phyloP scores from a whole-genome alignment of 2,329 filamentous ascomycete genomes.

The Arthrobotrys conoides region DNA sequence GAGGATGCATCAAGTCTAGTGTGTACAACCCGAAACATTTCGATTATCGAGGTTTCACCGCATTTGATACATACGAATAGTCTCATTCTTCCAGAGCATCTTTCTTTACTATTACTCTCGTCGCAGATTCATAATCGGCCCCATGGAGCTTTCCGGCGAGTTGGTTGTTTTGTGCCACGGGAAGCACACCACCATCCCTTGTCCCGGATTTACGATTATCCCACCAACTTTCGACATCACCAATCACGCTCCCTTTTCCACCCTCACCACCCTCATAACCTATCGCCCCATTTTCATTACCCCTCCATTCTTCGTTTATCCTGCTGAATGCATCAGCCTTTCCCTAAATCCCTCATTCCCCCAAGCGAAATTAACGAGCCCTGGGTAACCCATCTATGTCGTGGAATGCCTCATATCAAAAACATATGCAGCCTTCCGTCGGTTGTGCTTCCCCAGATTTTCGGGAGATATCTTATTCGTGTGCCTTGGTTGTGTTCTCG shows the following conservation, averaged over 20 bases:
- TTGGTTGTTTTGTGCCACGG: constrained; percentile 42
- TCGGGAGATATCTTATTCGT: constrained; percentile 35
- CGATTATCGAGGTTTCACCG: constrained; percentile 57
- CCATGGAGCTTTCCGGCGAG: constrained; percentile 50
- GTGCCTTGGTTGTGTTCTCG: constrained; percentile 7
- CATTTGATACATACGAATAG: constrained; percentile 32
- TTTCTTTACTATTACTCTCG: constrained; percentile 9
- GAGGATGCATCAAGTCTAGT: constrained; percentile 58
- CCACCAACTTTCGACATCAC: constrained; percentile 29
- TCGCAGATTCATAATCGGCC: constrained; percentile 17
- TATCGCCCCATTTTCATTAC: background rate
- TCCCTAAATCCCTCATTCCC: constrained; percentile 58
- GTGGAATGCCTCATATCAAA: constrained; percentile 41
- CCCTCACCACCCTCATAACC: background rate
- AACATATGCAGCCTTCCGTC: constrained; percentile 57
- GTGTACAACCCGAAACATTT: constrained; percentile 58
- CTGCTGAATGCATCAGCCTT: constrained; percentile 30
- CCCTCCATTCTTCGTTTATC: constrained; percentile 17
- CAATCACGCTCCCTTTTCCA: constrained; percentile 22
- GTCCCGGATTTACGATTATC: constrained; percentile 37
- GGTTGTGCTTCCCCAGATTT: constrained; percentile 52
- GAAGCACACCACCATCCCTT: constrained; percentile 43
- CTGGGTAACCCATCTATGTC: constrained; percentile 17
- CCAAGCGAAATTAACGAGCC: constrained; percentile 18
- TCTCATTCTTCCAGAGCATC: constrained; percentile 18